phyloP scores from a whole-genome alignment of 2,329 filamentous ascomycete species.

The Ceratocystiopsis minuta region DNA sequence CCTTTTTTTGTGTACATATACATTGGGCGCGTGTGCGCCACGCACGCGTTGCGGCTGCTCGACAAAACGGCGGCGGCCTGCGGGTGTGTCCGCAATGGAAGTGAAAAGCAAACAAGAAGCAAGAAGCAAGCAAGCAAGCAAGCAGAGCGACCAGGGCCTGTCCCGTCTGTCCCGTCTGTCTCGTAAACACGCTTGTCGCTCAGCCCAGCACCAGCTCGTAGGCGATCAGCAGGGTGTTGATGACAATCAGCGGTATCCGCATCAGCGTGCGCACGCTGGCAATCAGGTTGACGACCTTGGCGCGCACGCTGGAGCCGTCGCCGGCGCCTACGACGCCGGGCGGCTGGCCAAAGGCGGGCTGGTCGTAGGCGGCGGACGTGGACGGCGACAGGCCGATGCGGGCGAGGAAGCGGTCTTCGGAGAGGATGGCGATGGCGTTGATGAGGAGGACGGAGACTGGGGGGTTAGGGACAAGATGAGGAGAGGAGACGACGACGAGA shows the following conservation, averaged over 20 bases:
- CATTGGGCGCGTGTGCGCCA: too few relatives aligned
- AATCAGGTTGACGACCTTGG: slow-evolving; percentile 76
- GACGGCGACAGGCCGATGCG: slow-evolving; percentile 68
- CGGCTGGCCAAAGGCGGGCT: slow-evolving; percentile 45
- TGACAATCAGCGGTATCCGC: slow-evolving; percentile 73
- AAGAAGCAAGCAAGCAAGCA: too few relatives aligned
- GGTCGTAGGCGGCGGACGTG: slow-evolving; percentile 39
- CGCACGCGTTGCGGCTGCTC: too few relatives aligned
- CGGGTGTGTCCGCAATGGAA: too few relatives aligned
- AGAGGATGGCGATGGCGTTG: slow-evolving; percentile 86
- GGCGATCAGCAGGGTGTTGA: slow-evolving; percentile 67
- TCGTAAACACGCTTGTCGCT: not conserved
- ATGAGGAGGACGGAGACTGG: slow-evolving; percentile 69
- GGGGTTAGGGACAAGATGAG: not conserved
- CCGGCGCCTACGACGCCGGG: slow-evolving; percentile 23
- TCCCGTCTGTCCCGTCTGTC: too few relatives aligned
- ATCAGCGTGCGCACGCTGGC: slow-evolving; percentile 80
- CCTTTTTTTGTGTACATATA: too few relatives aligned
- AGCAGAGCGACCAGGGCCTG: too few relatives aligned
- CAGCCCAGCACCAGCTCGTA: slow-evolving; percentile 66
- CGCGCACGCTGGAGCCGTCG: slow-evolving; percentile 62
- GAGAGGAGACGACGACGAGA: not conserved
- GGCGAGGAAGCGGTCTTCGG: slow-evolving; percentile 83
- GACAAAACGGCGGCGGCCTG: too few relatives aligned
- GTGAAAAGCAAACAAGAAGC: too few relatives aligned